Evolutionary conservation across 306 rosid genomes (phyloP).

Genomic region (Prosopis cineraria): DNA sequence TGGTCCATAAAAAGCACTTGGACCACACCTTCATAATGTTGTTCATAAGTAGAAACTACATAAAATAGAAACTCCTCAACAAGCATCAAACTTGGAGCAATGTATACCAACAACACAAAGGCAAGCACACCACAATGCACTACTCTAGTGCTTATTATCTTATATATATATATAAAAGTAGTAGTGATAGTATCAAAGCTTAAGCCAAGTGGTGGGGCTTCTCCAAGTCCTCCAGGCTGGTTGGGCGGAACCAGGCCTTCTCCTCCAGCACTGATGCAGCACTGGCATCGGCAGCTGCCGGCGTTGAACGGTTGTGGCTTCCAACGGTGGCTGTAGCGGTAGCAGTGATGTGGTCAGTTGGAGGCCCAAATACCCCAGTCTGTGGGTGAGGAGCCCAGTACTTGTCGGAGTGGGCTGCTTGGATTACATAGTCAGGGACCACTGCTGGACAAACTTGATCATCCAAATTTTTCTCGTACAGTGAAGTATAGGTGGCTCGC

Average conservation of each 20-base stretch:
- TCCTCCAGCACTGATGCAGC: slow-evolving; percentile 63
- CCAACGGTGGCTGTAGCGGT: slow-evolving; percentile 1
- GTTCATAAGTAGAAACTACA: slow-evolving; percentile 16
- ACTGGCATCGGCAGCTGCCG: slow-evolving; percentile 21
- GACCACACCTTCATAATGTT: neutral
- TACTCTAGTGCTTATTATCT: neutral
- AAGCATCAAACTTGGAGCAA: slow-evolving; percentile 1
- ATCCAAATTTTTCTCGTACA: slow-evolving; percentile 83
- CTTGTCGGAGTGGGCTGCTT: slow-evolving; percentile 51
- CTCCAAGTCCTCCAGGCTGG: slow-evolving; percentile 89
- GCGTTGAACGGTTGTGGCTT: slow-evolving; percentile 27
- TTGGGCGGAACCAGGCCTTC: slow-evolving; percentile 93
- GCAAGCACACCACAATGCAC: slow-evolving; percentile 24
- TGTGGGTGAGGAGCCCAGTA: slow-evolving; percentile 96
- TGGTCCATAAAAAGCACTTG: slow-evolving; percentile 15
- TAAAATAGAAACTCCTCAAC: slow-evolving; percentile 2
- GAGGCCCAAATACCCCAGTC: slow-evolving; percentile 92
- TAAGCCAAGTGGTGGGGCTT: slow-evolving; percentile 56
- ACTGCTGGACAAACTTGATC: slow-evolving; percentile 50
- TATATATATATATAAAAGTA: neutral
- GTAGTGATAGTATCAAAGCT: neutral
- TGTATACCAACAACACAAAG: neutral
- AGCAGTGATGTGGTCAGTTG: slow-evolving; percentile 25
- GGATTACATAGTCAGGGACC: slow-evolving; percentile 74
- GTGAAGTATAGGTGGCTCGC: slow-evolving; percentile 63